Conservation (phyloP, 192 early-diverging fungal species). For the Backusella psychrophila region DNA sequence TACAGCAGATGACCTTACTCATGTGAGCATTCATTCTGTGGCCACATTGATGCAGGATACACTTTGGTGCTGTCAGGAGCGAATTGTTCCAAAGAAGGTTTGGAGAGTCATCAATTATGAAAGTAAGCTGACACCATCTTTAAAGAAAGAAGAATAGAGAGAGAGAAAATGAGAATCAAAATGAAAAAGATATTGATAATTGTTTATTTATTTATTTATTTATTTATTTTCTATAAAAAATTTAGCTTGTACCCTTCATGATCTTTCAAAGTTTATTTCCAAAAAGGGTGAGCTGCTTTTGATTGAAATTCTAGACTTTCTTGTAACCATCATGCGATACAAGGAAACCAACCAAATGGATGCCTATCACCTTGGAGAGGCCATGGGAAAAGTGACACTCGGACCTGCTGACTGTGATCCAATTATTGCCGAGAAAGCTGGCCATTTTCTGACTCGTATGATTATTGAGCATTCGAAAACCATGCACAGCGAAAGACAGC, state of each 20-base stretch:
- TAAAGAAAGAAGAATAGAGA: neutral
- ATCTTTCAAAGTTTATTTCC: conserved; percentile 12
- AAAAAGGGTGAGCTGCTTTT: conserved; percentile 11
- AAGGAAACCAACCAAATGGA: conserved; percentile 23
- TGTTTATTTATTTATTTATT: neutral
- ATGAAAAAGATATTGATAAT: neutral
- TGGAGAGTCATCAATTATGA: conserved; percentile 33
- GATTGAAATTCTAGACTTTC: conserved; percentile 28
- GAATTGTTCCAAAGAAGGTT: conserved; percentile 24
- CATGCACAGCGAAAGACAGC: neutral
- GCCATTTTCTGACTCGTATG: conserved; percentile 26
- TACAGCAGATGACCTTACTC: conserved; percentile 13
- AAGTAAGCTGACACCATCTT: conserved; percentile 8
- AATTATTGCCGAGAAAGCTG: conserved; percentile 24
- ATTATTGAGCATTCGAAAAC: conserved; percentile 28
- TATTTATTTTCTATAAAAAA: neutral
- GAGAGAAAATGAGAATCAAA: neutral
- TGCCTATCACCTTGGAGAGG: conserved; percentile 25
- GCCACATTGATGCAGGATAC: conserved; percentile 32
- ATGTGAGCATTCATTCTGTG: conserved; percentile 23
- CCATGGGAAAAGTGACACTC: conserved; percentile 32
- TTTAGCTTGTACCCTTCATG: conserved; percentile 24
- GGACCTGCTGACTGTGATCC: conserved; percentile 26
- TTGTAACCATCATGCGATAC: conserved; percentile 28
- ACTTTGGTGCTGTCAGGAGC: conserved; percentile 26